Base-by-base conservation (phyloP, 2,329 filamentous ascomycete genomes). In the Paecilomyces dactylethromorphus region DNA sequence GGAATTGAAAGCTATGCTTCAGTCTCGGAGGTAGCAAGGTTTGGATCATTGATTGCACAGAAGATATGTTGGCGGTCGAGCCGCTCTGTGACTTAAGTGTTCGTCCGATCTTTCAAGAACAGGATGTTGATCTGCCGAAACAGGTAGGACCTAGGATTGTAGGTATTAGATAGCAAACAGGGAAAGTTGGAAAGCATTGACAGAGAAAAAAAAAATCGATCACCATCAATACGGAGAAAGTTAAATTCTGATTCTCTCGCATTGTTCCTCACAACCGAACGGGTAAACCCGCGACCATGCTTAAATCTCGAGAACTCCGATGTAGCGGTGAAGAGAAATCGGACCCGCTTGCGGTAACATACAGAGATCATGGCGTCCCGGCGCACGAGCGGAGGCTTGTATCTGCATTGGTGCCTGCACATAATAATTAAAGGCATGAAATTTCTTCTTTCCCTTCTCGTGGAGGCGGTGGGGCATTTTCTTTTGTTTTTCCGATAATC, bases 251-350 rank as follows among this genome's bases (percentile, higher is more conserved):
- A 6, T 45, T 18, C 39, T 39, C 35, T 45, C 39, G 21, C 18
- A 18, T 18, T 26, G 21, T 53, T 26, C 51, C 51, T n/a, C 22
- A 45, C 18, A 45, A 45, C 15, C 39, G 39, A 45, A 45, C 39
- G 39, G 39, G 15, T 15, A 45, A 45, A 45, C 39, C 39, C 39
- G 39, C 39, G 13, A 11, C 15, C 29, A 4, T 26, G 15, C 22
- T 31, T 26, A 31, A 15, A 31, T 53, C 29, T 53, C n/a, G 29
- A 54, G 22, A 33, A n/a, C 32, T 29, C 29, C 18, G 21, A 54
- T 54, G 53, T 54, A 54, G 53, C 53, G 53, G 53, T 54, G 53
- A 54, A 54, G 53, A 54, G 18, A 53, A 31, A 53, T 11, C 22
- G 24, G 39, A 45, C 39, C 39, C 39, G 39, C 39, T 45, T 8